These are phyloP conservation scores for Ambrosia hybrid DNA, from an alignment of 140 eudicot genomes.

Conservation along the genomic window DNA sequence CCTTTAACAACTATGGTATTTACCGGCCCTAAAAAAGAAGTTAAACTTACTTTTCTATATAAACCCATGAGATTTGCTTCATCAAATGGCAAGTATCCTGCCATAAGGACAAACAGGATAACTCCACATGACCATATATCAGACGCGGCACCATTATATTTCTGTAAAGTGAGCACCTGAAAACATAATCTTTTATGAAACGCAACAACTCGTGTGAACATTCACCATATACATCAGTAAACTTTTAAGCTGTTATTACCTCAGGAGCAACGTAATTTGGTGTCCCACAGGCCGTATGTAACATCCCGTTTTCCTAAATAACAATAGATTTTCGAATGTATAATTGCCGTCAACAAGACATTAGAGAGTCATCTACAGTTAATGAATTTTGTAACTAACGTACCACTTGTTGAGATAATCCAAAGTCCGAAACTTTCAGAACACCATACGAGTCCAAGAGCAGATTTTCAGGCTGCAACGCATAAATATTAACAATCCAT, in stretches of 20 bases:
- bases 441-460: constrained; percentile 69
- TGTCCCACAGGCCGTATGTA: constrained; percentile 96
- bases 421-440: constrained; percentile 92
- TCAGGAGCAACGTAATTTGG: constrained; percentile 98
- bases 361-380: neutral
- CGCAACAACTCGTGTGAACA: constrained; percentile 1
- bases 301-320: constrained; percentile 73
- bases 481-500: neutral
- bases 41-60: constrained; percentile 62
- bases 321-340: constrained; percentile 3
- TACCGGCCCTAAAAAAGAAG: neutral
- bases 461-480: constrained; percentile 84
- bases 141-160: constrained; percentile 85
- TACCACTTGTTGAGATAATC: constrained; percentile 89
- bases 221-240: neutral
- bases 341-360: neutral
- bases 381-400: constrained; percentile 1
- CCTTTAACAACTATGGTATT: neutral
- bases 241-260: constrained; percentile 43
- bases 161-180: constrained; percentile 82
- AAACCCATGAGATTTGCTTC: constrained; percentile 68
- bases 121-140: constrained; percentile 98
- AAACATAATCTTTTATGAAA: constrained; percentile 18
- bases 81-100: constrained; percentile 94
- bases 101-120: constrained; percentile 91